A percentile compares a stretch with the other conserved stretches of the same genome.
Evolutionary conservation across 2,329 filamentous ascomycete genomes (phyloP).

Genomic region (Epichloe scottii): DNA sequence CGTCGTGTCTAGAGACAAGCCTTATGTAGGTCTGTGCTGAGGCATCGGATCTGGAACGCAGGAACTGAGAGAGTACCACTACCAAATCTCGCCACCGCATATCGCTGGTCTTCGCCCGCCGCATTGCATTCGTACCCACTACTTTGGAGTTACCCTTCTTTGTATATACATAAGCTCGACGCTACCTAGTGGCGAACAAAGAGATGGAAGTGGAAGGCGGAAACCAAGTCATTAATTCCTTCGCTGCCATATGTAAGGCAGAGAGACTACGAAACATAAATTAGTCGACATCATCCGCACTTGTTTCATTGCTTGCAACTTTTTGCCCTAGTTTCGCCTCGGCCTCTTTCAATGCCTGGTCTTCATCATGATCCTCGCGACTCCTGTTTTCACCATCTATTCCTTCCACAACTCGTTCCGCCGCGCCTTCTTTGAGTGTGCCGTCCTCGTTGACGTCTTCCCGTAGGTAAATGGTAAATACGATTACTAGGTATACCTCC

Average conservation of each 20-base stretch:
- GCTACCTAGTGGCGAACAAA: too few species aligned
- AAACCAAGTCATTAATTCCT: neutral
- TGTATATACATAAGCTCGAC: too few species aligned
- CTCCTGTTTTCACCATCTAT: conserved; percentile 10
- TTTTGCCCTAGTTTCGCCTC: conserved; percentile 22
- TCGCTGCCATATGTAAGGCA: conserved; percentile 12
- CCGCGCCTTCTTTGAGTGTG: conserved; percentile 32
- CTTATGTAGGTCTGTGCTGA: too few species aligned
- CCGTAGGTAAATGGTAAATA: conserved; percentile 65
- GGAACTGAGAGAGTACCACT: too few species aligned
- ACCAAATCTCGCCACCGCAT: too few species aligned
- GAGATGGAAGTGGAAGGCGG: neutral
- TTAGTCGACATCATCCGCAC: conserved; percentile 33
- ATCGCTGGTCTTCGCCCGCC: too few species aligned
- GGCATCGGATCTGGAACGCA: too few species aligned
- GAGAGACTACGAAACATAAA: neutral
- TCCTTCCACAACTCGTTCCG: conserved; percentile 13
- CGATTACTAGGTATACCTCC: conserved; percentile 66
- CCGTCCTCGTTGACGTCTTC: conserved; percentile 51
- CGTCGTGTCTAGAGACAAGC: too few species aligned
- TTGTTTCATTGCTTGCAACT: conserved; percentile 14
- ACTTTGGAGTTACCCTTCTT: too few species aligned
- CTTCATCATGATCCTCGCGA: conserved; percentile 18
- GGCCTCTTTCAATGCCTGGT: conserved; percentile 26
- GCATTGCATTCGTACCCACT: too few species aligned